Conservation (phyloP, 352 stramenopile genomes). For the Phytophthora palmivora region DNA sequence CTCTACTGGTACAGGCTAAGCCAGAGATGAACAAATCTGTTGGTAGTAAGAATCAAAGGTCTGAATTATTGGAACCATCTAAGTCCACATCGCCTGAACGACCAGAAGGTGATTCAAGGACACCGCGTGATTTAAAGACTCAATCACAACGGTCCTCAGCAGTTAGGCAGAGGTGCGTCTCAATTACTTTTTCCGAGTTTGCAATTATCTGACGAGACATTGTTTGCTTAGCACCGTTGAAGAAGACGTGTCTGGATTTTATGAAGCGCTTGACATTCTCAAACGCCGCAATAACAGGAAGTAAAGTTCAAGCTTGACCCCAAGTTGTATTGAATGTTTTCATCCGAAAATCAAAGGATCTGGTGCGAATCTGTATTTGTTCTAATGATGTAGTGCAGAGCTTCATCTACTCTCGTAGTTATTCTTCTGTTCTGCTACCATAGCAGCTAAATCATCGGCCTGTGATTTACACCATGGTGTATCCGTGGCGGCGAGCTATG, state of each 20-base stretch:
- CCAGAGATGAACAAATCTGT: slow-evolving; percentile 8
- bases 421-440: slow-evolving; percentile 17
- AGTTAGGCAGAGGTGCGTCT: slow-evolving; percentile 38
- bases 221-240: slow-evolving; percentile 53
- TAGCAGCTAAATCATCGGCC: slow-evolving; percentile 1
- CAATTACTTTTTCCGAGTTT: background rate
- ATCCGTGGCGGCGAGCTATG: slow-evolving; percentile 53
- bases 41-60: slow-evolving; percentile 12
- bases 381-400: slow-evolving; percentile 17
- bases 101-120: slow-evolving; percentile 24
- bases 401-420: slow-evolving; percentile 4
- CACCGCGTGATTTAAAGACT: slow-evolving; percentile 8
- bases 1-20: slow-evolving; percentile 55
- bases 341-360: background rate
- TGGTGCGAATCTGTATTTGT: slow-evolving; percentile 12
- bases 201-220: background rate
- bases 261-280: slow-evolving; percentile 78
- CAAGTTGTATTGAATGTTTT: background rate
- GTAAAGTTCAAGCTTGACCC: slow-evolving; percentile 6
- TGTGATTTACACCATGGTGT: slow-evolving; percentile 44
- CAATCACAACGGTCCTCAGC: slow-evolving; percentile 21
- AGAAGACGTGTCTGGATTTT: slow-evolving; percentile 80
- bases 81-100: slow-evolving; percentile 43
- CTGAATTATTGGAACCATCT: background rate
- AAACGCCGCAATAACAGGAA: slow-evolving; percentile 63